phyloP scores from a whole-genome alignment of 768 basidiomycete genomes.

The Lactarius vividus region DNA sequence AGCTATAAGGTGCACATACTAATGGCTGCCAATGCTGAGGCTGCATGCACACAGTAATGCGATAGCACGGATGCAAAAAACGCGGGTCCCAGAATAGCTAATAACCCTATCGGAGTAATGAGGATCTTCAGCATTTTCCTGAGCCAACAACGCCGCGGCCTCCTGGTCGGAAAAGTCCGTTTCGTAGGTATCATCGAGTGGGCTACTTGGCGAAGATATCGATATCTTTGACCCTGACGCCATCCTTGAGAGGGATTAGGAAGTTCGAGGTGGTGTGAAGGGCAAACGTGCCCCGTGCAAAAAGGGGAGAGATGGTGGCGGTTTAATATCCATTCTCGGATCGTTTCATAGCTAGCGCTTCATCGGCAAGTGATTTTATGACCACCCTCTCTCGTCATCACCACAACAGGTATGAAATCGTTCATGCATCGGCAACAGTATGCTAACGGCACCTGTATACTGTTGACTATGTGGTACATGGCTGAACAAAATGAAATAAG shows the following conservation, averaged over 20 bases:
- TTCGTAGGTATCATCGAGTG: background rate
- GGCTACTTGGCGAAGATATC: background rate
- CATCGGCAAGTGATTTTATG: background rate
- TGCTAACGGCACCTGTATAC: slow-evolving; percentile 11
- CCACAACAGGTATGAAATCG: background rate
- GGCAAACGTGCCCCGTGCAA: background rate
- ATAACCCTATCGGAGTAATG: background rate
- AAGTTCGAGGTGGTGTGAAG: background rate
- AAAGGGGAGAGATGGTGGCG: background rate
- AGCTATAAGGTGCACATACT: slow-evolving; percentile 42
- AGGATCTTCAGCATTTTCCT: background rate
- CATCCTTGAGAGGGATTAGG: background rate
- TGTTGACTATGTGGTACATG: slow-evolving; percentile 51
- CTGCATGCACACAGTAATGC: slow-evolving; percentile 72
- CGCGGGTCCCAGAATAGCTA: slow-evolving; percentile 21
- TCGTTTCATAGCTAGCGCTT: background rate
- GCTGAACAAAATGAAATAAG: slow-evolving; percentile 40
- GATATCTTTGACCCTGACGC: background rate
- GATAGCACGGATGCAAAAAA: slow-evolving; percentile 51
- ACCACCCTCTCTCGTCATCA: background rate
- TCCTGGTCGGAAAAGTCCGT: background rate
- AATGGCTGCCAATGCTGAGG: slow-evolving; percentile 74
- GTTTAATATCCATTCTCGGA: background rate
- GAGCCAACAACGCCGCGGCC: slow-evolving; percentile 1
- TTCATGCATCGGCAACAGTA: background rate